A percentile compares a stretch with the other conserved stretches of the same genome.
phyloP scores from a whole-genome alignment of 805 yeast genomes.

The Sugiyamaella marilandica region DNA sequence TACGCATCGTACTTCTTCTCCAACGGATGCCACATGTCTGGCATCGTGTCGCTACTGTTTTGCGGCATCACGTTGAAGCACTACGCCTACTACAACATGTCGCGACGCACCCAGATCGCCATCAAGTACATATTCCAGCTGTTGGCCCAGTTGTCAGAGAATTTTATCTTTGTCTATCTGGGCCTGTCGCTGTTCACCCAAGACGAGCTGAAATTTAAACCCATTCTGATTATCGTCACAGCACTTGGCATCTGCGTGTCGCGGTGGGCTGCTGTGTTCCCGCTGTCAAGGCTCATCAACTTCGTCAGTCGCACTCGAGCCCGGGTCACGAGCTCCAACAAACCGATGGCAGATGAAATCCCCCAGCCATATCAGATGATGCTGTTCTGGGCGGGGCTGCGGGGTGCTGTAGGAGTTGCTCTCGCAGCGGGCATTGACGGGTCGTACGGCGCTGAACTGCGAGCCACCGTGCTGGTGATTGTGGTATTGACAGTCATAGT shows the following conservation, averaged over 20 bases:
- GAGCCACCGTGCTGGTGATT: slow-evolving; percentile 94
- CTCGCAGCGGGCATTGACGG: slow-evolving; percentile 97
- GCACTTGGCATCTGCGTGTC: slow-evolving; percentile 88
- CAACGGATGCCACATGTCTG: slow-evolving; percentile 99
- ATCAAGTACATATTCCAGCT: slow-evolving; percentile 92
- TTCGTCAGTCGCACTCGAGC: slow-evolving; percentile 55
- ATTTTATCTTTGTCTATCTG: slow-evolving; percentile 90
- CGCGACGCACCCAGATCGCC: slow-evolving; percentile 93
- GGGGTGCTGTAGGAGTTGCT: slow-evolving; percentile 99
- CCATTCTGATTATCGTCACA: slow-evolving; percentile 84
- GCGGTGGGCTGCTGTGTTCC: slow-evolving; percentile 97
- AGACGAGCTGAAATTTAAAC: slow-evolving; percentile 91
- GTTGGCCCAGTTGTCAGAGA: slow-evolving; percentile 91
- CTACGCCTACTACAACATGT: slow-evolving; percentile 96
- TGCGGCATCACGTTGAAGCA: slow-evolving; percentile 97
- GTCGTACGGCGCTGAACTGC: slow-evolving; percentile 76
- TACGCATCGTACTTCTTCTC: slow-evolving; percentile 96
- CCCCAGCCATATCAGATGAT: slow-evolving; percentile 95
- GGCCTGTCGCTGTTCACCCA: slow-evolving; percentile 95
- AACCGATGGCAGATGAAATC: slow-evolving; percentile 69
- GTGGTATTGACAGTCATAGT: slow-evolving; percentile 93
- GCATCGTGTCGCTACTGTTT: slow-evolving; percentile 88
- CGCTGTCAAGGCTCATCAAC: slow-evolving; percentile 78
- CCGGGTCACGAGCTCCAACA: slow-evolving; percentile 2
- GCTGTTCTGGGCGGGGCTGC: slow-evolving; percentile 98